These are phyloP conservation scores for Lenzites betulinus DNA, from an alignment of 768 basidiomycete genomes.

Conservation along the genomic window DNA sequence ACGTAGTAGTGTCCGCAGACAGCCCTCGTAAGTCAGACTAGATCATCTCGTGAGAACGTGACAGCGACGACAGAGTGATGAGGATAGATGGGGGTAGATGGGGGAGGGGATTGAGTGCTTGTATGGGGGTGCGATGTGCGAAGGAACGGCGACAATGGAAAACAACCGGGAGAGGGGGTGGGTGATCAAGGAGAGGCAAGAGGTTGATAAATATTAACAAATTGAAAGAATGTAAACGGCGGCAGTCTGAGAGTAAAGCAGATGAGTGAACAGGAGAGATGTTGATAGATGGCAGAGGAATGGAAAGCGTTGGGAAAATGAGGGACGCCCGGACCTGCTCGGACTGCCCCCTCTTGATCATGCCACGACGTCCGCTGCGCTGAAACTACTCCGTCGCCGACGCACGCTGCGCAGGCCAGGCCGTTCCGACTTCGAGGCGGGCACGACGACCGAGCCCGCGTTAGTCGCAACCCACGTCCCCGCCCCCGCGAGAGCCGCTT, in stretches of 20 bases:
- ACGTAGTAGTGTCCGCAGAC: conserved; percentile 13
- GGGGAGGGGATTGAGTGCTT: neutral
- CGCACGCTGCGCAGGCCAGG: conserved; percentile 75
- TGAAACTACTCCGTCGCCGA: conserved; percentile 84
- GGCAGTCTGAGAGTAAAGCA: neutral
- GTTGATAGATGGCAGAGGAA: neutral
- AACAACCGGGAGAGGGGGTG: neutral
- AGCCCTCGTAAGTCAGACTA: conserved; percentile 15
- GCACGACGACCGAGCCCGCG: conserved; percentile 66
- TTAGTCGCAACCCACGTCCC: conserved; percentile 82
- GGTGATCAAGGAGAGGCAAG: conserved; percentile 5
- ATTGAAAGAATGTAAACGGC: conserved; percentile 9
- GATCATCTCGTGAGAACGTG: conserved; percentile 15
- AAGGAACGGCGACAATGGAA: conserved; percentile 8
- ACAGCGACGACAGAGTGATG: conserved; percentile 7
- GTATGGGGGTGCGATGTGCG: neutral
- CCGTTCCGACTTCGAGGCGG: conserved; percentile 69
- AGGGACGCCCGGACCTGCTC: conserved; percentile 15
- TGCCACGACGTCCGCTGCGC: conserved; percentile 82
- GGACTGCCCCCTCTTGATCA: conserved; percentile 34
- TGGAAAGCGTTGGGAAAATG: conserved; percentile 14
- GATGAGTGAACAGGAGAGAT: neutral
- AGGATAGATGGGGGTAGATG: neutral
- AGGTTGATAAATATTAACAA: conserved; percentile 27
- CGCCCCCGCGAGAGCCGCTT: conserved; percentile 40